Conservation (phyloP, 129 eudicot genomes). For the Lactuca sativa region DNA sequence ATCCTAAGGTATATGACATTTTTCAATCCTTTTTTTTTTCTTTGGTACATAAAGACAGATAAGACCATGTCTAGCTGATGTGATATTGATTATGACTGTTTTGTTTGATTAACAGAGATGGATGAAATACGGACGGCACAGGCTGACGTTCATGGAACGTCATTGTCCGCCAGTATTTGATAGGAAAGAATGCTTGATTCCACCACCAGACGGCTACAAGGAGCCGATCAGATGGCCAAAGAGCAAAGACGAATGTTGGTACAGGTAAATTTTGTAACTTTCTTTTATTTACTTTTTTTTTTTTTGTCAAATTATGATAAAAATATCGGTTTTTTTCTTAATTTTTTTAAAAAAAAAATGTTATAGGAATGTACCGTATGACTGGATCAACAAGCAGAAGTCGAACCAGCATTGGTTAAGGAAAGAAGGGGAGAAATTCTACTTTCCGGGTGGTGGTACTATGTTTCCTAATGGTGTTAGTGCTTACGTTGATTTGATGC, state of each 20-base stretch:
- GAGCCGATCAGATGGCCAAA: slow-evolving; percentile 93
- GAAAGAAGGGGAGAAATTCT: slow-evolving; percentile 94
- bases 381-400: slow-evolving; percentile 96
- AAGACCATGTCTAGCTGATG: too few relatives aligned
- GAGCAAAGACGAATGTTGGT: slow-evolving; percentile 97
- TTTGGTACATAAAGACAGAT: too few relatives aligned
- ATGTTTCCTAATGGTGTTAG: slow-evolving; percentile 95
- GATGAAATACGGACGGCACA: slow-evolving; percentile 76
- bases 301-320: slow-evolving; percentile 38
- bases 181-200: slow-evolving; percentile 85
- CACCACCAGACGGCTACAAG: slow-evolving; percentile 95
- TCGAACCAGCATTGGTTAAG: slow-evolving; percentile 92
- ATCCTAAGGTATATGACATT: slow-evolving; percentile 61
- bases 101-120: slow-evolving; percentile 61
- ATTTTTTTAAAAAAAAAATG: slow-evolving; percentile 30
- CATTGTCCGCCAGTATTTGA: slow-evolving; percentile 90
- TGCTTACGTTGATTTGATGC: slow-evolving; percentile 76
- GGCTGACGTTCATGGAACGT: slow-evolving; percentile 91
- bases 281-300: background rate
- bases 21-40: background rate
- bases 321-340: slow-evolving; percentile 38
- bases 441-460: slow-evolving; percentile 96
- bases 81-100: background rate
- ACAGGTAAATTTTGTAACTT: slow-evolving; percentile 56
- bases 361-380: slow-evolving; percentile 92